Conservation (phyloP, 768 basidiomycete genomes). For the Leccinum broughii region DNA sequence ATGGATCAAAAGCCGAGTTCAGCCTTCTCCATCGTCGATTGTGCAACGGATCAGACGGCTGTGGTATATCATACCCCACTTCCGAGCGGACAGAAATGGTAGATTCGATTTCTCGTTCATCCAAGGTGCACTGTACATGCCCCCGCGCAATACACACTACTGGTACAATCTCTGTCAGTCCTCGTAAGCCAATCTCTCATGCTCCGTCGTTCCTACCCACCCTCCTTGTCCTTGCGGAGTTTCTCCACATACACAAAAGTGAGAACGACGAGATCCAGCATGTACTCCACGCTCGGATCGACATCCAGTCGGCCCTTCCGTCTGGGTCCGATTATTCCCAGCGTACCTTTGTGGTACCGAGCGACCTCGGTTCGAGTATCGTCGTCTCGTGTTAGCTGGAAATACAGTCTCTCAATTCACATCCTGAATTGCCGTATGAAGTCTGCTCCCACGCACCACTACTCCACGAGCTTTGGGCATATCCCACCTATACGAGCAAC, state of each 20-base stretch:
- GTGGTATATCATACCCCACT: too few relatives aligned
- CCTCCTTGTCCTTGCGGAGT: slow-evolving; percentile 20
- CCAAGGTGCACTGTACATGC: too few relatives aligned
- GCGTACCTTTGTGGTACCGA: slow-evolving; percentile 17
- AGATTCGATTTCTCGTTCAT: too few relatives aligned
- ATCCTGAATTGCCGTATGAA: too few relatives aligned
- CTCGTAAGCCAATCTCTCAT: too few relatives aligned
- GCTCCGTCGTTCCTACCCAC: neutral
- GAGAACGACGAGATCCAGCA: slow-evolving; percentile 26
- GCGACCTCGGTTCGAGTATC: slow-evolving; percentile 11
- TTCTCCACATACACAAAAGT: slow-evolving; percentile 31
- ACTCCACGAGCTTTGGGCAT: slow-evolving; percentile 13
- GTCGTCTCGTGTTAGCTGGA: slow-evolving; percentile 23
- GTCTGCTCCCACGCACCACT: slow-evolving; percentile 5
- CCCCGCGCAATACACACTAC: too few relatives aligned
- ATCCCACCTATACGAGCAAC: slow-evolving; percentile 33
- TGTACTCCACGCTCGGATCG: slow-evolving; percentile 15
- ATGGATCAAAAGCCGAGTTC: too few relatives aligned
- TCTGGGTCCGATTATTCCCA: slow-evolving; percentile 19
- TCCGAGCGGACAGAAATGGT: too few relatives aligned
- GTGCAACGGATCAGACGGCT: too few relatives aligned
- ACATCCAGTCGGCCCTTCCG: slow-evolving; percentile 20
- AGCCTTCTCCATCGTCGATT: too few relatives aligned
- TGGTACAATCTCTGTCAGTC: too few relatives aligned
- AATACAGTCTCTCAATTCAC: neutral